These are phyloP conservation scores for Coffea eugenioides DNA, from an alignment of 257 asterid genomes.

Conservation along the genomic window DNA sequence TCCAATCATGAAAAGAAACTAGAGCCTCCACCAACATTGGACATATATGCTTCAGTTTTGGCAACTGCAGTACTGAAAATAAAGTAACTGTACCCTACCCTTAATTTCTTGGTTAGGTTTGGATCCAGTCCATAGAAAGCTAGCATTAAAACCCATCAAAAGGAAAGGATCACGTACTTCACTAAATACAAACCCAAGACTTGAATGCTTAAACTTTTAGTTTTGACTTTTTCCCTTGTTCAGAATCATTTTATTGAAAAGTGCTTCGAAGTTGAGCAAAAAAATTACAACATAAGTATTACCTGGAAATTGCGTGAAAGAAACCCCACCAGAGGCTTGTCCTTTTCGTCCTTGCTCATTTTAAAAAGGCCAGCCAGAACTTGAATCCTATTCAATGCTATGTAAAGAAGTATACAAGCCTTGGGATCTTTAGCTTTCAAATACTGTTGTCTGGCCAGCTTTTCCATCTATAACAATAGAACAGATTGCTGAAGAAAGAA, in stretches of 20 bases:
- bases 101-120: no score
- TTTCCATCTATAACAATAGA: slow-evolving; percentile 73
- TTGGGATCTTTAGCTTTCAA: slow-evolving; percentile 86
- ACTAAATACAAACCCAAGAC: neutral
- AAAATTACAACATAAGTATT: slow-evolving; percentile 14
- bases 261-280: neutral
- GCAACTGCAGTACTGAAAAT: no score
- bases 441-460: slow-evolving; percentile 82
- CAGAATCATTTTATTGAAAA: neutral
- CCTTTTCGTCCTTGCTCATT: slow-evolving; percentile 92
- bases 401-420: slow-evolving; percentile 87
- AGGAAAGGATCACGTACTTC: neutral
- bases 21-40: no score
- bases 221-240: neutral
- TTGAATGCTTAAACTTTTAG: neutral
- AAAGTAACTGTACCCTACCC: no score
- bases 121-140: neutral
- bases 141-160: neutral
- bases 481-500: slow-evolving; percentile 14
- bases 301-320: slow-evolving; percentile 94
- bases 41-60: no score
- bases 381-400: slow-evolving; percentile 87
- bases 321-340: slow-evolving; percentile 82
- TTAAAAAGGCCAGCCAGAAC: slow-evolving; percentile 94
- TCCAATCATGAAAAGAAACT: no score